A percentile compares a stretch with the other conserved stretches of the same genome.
Evolutionary conservation across 2,329 filamentous ascomycete species (phyloP).

Genomic region (Neoarthrinium moseri): DNA sequence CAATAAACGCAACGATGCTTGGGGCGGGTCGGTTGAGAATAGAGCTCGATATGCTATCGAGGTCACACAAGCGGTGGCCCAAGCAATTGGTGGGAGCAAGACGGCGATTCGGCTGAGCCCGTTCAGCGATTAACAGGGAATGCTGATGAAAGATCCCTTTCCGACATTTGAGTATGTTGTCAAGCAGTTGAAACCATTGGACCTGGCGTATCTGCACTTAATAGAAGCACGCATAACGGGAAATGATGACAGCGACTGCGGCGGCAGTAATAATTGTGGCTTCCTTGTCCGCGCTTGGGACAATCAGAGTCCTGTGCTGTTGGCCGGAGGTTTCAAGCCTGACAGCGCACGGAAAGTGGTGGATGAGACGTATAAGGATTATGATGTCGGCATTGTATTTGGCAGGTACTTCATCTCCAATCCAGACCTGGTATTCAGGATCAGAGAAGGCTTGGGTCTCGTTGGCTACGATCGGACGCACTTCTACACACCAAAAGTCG

Average conservation of each 20-base stretch:
- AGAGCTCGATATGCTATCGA: conserved; percentile 52
- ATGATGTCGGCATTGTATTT: conserved; percentile 45
- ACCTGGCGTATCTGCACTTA: conserved; percentile 56
- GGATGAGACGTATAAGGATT: conserved; percentile 33
- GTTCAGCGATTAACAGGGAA: conserved; percentile 54
- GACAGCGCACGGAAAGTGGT: conserved; percentile 24
- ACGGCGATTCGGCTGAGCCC: conserved; percentile 52
- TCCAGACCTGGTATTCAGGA: conserved; percentile 44
- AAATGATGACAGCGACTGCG: conserved; percentile 34
- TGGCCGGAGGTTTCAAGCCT: conserved; percentile 41
- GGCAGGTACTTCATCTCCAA: conserved; percentile 47
- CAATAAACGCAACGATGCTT: conserved; percentile 56
- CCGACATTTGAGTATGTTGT: conserved; percentile 61
- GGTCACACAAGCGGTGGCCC: conserved; percentile 48
- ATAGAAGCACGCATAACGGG: conserved; percentile 52
- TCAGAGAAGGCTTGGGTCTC: conserved; percentile 40
- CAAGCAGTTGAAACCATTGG: conserved; percentile 45
- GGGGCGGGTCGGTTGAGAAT: conserved; percentile 56
- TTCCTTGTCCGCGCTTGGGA: conserved; percentile 45
- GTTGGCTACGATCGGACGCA: conserved; percentile 41
- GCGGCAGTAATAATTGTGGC: conserved; percentile 34
- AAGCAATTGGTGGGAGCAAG: conserved; percentile 49
- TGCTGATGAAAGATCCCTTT: conserved; percentile 60
- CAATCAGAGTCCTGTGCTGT: conserved; percentile 41
- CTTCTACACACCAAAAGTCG: conserved; percentile 34